phyloP scores from a whole-genome alignment of 768 basidiomycete genomes.

The Podaxis sp. region DNA sequence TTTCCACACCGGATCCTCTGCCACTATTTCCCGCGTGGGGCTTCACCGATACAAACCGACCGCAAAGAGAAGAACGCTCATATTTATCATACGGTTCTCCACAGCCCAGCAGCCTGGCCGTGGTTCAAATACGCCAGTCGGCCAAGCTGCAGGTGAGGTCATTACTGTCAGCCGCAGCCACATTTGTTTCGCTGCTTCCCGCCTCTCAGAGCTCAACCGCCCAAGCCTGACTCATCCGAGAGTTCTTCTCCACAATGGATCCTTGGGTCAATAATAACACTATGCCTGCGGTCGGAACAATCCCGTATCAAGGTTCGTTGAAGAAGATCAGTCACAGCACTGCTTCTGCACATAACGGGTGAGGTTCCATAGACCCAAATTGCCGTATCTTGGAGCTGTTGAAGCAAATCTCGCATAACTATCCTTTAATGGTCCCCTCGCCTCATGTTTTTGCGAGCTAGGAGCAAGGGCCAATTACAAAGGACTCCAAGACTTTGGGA shows the following conservation, averaged over 20 bases:
- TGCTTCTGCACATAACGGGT: conserved; percentile 12
- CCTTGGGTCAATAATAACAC: conserved; percentile 11
- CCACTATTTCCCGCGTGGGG: background rate
- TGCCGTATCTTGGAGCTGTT: background rate
- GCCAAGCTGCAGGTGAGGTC: background rate
- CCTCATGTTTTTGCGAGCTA: background rate
- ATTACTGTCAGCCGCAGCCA: conserved; percentile 14
- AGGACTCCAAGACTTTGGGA: background rate
- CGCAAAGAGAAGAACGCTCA: background rate
- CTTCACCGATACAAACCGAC: background rate
- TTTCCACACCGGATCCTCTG: background rate
- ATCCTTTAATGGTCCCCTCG: background rate
- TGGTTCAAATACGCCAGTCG: conserved; percentile 12
- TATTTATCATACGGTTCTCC: background rate
- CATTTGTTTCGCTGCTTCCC: conserved; percentile 6
- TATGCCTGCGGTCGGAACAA: conserved; percentile 8
- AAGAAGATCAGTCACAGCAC: conserved; percentile 15
- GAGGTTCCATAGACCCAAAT: conserved; percentile 1
- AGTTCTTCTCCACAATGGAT: conserved; percentile 10
- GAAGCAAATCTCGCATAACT: conserved; percentile 1
- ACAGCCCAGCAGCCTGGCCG: conserved; percentile 8
- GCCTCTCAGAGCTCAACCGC: background rate
- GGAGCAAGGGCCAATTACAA: background rate
- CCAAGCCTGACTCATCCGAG: conserved; percentile 8
- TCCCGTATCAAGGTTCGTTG: conserved; percentile 4